These are phyloP conservation scores for Lachnellula hyalina DNA, from an alignment of 2,329 filamentous ascomycete species.

Conservation along the genomic window DNA sequence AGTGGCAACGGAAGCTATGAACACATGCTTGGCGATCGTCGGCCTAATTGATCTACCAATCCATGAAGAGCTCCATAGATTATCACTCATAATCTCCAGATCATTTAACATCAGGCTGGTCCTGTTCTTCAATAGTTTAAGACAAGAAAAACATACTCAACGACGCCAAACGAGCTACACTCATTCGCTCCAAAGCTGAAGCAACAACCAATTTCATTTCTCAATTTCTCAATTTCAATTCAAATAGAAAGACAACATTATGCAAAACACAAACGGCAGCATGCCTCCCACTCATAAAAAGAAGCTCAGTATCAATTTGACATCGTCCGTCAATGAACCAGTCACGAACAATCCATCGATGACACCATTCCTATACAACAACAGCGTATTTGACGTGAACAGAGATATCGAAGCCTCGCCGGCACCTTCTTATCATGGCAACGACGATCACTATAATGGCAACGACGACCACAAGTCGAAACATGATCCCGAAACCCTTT, in stretches of 20 bases:
- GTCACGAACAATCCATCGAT: background rate
- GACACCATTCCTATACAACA: background rate
- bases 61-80: background rate
- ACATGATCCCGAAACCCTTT: conserved; percentile 2
- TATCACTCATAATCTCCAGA: background rate
- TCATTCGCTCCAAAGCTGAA: conserved; percentile 20
- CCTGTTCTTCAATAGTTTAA: conserved; percentile 17
- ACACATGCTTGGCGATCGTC: conserved; percentile 1
- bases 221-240: background rate
- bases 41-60: background rate
- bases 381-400: background rate
- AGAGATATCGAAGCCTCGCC: background rate
- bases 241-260: background rate
- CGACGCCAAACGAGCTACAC: conserved; percentile 19
- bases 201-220: conserved; percentile 7
- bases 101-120: conserved; percentile 13
- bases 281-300: background rate
- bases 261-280: conserved; percentile 11
- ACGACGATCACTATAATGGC: conserved; percentile 8
- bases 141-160: conserved; percentile 21
- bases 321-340: background rate
- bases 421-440: conserved; percentile 2
- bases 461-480: conserved; percentile 7
- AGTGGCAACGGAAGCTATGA: conserved; percentile 6
- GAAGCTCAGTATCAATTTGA: background rate